Evolutionary conservation across 2,329 filamentous ascomycete species (phyloP), one percentile per base, ranked within the genome.

Genomic region (Xylariomycetidae sp.): DNA sequence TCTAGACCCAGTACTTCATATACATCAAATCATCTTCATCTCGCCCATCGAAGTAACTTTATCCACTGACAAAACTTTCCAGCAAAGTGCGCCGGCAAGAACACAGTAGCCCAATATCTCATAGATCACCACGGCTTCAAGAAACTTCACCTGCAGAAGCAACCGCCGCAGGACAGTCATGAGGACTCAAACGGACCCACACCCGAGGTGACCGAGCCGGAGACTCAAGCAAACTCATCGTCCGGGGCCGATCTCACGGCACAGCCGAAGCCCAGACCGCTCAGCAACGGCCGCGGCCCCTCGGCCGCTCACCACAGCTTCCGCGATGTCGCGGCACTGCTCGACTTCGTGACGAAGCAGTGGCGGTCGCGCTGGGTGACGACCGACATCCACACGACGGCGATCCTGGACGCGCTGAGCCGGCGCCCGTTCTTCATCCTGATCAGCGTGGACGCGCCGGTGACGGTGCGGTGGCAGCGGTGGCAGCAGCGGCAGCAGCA

Each of bases 1-100:
- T n/a, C n/a, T n/a, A n/a, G n/a, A n/a, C n/a, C n/a, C n/a, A n/a
- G n/a, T n/a, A n/a, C n/a, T n/a, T n/a, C n/a, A n/a, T n/a, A n/a
- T n/a, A n/a, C n/a, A n/a, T n/a, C n/a, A n/a, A n/a, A n/a, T n/a
- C n/a, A n/a, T n/a, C n/a, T n/a, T n/a, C n/a, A n/a, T n/a, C n/a
- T n/a, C n/a, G n/a, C n/a, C n/a, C n/a, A n/a, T n/a, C n/a, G n/a
- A n/a, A n/a, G n/a, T n/a, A n/a, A n/a, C n/a, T n/a, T n/a, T n/a
- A n/a, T n/a, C 32, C 38, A 43, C 42, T 37, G 23, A 46, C 30
- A 31, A 19, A 13, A 17, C 32, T 22, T 19, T 15, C 32, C 25
- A 52, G 89, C 85, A 53, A 90, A 95, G 51, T 96, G 89, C 65
- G 81, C 90, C 30, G 92, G 92, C 52, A 96, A 95, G 66, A 81